Base-by-base conservation (phyloP, 1,284 basidiomycete species). In the Ustilago hordei region DNA sequence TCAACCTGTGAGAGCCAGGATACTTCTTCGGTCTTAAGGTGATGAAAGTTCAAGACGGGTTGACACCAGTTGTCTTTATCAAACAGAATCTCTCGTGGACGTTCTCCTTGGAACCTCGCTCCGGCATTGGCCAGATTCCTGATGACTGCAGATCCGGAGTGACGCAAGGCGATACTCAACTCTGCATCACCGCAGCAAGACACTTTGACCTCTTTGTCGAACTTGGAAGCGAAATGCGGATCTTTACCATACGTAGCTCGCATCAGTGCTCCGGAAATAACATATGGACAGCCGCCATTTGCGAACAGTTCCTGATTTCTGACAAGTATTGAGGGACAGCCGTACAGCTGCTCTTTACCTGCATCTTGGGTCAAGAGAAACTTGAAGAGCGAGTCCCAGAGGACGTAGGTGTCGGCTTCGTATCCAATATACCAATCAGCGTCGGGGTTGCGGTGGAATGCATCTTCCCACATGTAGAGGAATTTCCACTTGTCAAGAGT, bases 151-250 rank as follows among this genome's bases (percentile, higher is more conserved):
- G 55, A 62, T 1, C 60, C 69, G 0, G 60, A 58, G 17, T 64
- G 64, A 3, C 74, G 58, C 11, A 76, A 15, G 0, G 74, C 74
- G 15, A 65, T 72, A 31, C 55, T 68, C 12, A 76, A 39, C 59
- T 76, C 74, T 5, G 64, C 74, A 62, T 76, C 74, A 3, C 74
- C 74, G 19, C 74, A 76, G 41, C 74, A 76, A 3, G 64, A 68
- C 8, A 4, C 35, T 5, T 62, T 58, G 9, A 76, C 65, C 8
- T 45, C 48, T 1, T 23, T 31, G 17, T 76, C 74, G 31, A 67
- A 76, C 38, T 48, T 55, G 8, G 54, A 38, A 4, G 68, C 74
- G 54, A 71, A 76, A 1, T 60, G 6, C 0, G 32, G 7, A 47
- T 67, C 55, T 13, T 68, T 64, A 3, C 74, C 74, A 31, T 60